phyloP scores from a whole-genome alignment of 2,329 filamentous ascomycete species.

The Thielaviopsis populi region DNA sequence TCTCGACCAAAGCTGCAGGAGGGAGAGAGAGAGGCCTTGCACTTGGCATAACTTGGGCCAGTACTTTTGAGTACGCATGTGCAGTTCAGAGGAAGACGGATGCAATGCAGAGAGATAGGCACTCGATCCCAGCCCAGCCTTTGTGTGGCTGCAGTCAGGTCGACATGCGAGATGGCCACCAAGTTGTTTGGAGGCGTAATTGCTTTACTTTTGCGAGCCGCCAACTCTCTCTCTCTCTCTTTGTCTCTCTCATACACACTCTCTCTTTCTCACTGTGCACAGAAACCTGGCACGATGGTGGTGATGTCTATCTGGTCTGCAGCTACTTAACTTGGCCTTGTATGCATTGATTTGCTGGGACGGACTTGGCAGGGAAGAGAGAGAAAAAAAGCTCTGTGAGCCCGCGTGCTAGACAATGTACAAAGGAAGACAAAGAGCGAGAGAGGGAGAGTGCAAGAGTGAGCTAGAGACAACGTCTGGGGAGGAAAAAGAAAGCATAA shows the following conservation, averaged over 20 bases:
- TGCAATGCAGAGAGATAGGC: too few species aligned
- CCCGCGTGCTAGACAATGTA: constrained; percentile 1
- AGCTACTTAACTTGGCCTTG: neutral
- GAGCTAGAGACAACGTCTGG: neutral
- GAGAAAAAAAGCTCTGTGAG: neutral
- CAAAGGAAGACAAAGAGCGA: neutral
- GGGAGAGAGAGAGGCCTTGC: neutral
- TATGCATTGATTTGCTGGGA: neutral
- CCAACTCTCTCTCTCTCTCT: neutral
- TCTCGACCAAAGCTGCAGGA: neutral
- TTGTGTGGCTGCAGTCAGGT: too few species aligned
- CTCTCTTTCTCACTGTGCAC: neutral
- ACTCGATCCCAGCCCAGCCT: too few species aligned
- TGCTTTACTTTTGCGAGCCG: too few species aligned
- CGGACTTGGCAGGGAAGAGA: neutral
- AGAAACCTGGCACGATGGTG: neutral
- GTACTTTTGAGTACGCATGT: neutral
- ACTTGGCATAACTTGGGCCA: neutral
- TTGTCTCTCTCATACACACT: neutral
- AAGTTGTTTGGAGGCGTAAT: too few species aligned
- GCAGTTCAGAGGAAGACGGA: too few species aligned
- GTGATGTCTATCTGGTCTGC: neutral
- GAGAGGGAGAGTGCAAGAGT: neutral
- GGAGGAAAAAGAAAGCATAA: constrained; percentile 5
- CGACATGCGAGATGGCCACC: too few species aligned